Conservation (phyloP, 75 land plant genomes). For the Picea sitchensis region DNA sequence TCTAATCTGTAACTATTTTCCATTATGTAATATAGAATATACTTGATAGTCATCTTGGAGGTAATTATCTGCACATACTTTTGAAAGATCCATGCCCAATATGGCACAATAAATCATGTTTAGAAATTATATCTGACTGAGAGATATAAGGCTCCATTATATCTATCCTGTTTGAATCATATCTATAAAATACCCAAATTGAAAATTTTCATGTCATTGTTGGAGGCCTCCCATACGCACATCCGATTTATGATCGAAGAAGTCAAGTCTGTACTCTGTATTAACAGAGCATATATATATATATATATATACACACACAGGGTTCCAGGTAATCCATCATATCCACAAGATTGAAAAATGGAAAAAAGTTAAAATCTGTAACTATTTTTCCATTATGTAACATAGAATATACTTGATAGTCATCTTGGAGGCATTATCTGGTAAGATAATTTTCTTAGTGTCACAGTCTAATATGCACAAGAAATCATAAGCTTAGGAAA, state of each 20-base stretch:
- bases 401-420: too few relatives aligned
- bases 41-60: neutral
- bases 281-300: neutral
- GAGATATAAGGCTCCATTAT: neutral
- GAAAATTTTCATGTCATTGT: neutral
- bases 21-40: neutral
- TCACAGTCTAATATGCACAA: neutral
- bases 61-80: neutral
- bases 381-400: neutral
- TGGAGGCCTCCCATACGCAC: neutral
- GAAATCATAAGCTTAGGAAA: neutral
- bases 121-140: neutral
- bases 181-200: neutral
- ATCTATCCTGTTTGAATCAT: neutral
- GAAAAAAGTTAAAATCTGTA: neutral
- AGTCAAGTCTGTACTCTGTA: neutral
- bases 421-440: neutral
- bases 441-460: neutral
- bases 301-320: too few relatives aligned
- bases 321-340: slow-evolving; percentile 33
- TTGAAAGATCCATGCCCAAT: too few relatives aligned
- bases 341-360: neutral
- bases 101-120: neutral
- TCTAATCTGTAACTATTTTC: neutral
- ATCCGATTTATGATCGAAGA: neutral